phyloP scores from a whole-genome alignment of 345 rosid species.

The Kandelia obovata region DNA sequence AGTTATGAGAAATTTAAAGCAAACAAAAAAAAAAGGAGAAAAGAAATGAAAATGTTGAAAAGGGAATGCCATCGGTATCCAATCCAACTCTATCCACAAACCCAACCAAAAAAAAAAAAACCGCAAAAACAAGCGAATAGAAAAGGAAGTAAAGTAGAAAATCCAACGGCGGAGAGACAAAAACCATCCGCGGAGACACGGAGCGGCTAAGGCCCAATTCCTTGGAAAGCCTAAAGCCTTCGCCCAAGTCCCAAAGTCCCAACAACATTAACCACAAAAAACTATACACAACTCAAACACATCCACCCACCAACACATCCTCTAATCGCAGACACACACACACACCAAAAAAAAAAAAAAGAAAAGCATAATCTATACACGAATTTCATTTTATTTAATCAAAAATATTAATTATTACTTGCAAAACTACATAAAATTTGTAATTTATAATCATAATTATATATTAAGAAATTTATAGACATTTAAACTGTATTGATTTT shows the following conservation, averaged over 20 bases:
- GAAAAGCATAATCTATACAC: too few relatives aligned
- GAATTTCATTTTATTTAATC: too few relatives aligned
- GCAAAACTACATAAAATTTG: too few relatives aligned
- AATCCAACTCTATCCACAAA: not conserved
- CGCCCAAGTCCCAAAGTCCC: too few relatives aligned
- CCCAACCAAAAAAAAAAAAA: too few relatives aligned
- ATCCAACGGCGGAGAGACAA: conserved; percentile 64
- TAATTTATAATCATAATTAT: too few relatives aligned
- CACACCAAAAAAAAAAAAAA: too few relatives aligned
- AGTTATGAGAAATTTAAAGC: not conserved
- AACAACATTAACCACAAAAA: not conserved
- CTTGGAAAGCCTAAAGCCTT: conserved; percentile 41
- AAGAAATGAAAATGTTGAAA: conserved; percentile 1
- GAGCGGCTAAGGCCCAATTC: conserved; percentile 80
- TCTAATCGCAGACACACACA: too few relatives aligned
- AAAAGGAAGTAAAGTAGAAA: conserved; percentile 1
- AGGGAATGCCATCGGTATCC: conserved; percentile 5
- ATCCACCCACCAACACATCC: not conserved
- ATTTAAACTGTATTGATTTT: too few relatives aligned
- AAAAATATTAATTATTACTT: too few relatives aligned
- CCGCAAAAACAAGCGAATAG: too few relatives aligned
- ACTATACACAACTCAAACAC: not conserved
- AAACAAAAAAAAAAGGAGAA: not conserved
- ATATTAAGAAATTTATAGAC: too few relatives aligned
- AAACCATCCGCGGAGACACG: conserved; percentile 87